phyloP scores from a whole-genome alignment of 768 basidiomycete species.

The Suillus luteus region DNA sequence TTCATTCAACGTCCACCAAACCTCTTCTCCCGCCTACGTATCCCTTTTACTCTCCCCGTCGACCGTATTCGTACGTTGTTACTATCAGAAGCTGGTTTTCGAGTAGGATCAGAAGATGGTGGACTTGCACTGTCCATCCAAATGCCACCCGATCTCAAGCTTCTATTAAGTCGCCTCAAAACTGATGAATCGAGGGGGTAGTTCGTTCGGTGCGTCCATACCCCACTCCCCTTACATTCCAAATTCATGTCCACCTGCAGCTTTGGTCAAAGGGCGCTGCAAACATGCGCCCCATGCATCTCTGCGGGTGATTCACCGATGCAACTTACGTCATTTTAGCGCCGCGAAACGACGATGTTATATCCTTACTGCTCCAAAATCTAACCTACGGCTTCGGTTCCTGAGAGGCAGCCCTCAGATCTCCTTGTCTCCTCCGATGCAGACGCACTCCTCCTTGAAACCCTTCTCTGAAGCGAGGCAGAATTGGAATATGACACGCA shows the following conservation, averaged over 20 bases:
- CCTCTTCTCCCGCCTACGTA: conserved; percentile 54
- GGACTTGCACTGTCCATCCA: conserved; percentile 15
- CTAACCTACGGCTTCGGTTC: too few relatives aligned
- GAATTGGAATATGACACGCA: too few relatives aligned
- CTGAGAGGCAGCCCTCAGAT: too few relatives aligned
- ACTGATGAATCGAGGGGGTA: conserved; percentile 58
- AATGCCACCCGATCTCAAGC: conserved; percentile 51
- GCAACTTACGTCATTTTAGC: too few relatives aligned
- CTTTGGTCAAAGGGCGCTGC: conserved; percentile 67
- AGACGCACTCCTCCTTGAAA: too few relatives aligned
- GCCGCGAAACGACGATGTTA: too few relatives aligned
- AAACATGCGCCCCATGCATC: conserved; percentile 66
- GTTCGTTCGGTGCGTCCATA: conserved; percentile 56
- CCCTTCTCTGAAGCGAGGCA: too few relatives aligned
- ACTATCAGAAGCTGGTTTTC: conserved; percentile 42
- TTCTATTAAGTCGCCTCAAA: conserved; percentile 54
- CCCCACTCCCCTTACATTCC: not conserved
- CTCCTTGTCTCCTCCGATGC: too few relatives aligned
- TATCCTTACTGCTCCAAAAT: too few relatives aligned
- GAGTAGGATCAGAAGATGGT: conserved; percentile 22
- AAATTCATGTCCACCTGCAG: conserved; percentile 35
- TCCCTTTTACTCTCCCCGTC: conserved; percentile 56
- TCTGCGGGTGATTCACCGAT: conserved; percentile 63
- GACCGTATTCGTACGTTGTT: conserved; percentile 53
- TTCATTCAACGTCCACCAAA: conserved; percentile 58